phyloP scores from a whole-genome alignment of 164 flowering plant species.

The Annona squamosa region DNA sequence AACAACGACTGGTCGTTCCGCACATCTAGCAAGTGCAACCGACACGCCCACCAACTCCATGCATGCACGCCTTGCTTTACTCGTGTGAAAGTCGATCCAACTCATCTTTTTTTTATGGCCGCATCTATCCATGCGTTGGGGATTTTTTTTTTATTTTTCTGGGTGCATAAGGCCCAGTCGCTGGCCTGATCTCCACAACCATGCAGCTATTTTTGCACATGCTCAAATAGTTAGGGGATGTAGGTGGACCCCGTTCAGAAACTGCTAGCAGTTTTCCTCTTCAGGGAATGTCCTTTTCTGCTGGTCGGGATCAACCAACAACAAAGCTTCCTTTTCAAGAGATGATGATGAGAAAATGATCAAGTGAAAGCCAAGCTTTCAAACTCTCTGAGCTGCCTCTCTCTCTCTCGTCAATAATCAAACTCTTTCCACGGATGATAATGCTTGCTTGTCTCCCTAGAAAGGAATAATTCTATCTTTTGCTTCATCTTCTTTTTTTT shows the following conservation, averaged over 20 bases:
- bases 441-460: conserved; percentile 18
- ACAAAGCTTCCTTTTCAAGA: conserved; percentile 48
- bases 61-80: background rate
- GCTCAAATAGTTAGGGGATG: background rate
- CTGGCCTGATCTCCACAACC: no score
- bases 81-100: background rate
- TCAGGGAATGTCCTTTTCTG: background rate
- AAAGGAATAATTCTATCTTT: conserved; percentile 8
- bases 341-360: conserved; percentile 33
- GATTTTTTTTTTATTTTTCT: no score
- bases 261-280: conserved; percentile 8
- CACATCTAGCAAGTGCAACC: background rate
- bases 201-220: no score
- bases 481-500: background rate
- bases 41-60: background rate
- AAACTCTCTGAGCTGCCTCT: conserved; percentile 29
- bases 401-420: conserved; percentile 29
- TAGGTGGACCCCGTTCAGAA: background rate
- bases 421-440: conserved; percentile 12
- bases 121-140: no score
- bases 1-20: no score
- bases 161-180: no score
- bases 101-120: no score
- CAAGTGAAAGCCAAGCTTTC: conserved; percentile 27
- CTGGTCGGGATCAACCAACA: conserved; percentile 34